Evolutionary conservation across 148 eudicot genomes (phyloP), one percentile per base, ranked within the genome.

Genomic region (Chenopodium suecicum): DNA sequence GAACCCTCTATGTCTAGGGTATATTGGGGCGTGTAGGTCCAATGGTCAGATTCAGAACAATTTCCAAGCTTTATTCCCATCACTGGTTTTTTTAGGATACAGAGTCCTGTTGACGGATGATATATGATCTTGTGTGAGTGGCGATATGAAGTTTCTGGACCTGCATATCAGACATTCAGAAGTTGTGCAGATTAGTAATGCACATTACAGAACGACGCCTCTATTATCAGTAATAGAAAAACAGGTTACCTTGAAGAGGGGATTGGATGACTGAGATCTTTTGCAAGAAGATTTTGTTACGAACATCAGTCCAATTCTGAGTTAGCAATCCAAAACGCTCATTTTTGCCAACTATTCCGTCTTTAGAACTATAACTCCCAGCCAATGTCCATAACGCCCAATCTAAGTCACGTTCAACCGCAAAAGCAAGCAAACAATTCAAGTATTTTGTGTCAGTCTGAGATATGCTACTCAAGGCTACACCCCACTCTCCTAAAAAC

Each of bases 331-430:
- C 99, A 83, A 89, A 96, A 44, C 27, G 32, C 83, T 96, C 99
- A 17, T 88, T 87, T 78, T 69, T 12, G 4, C 91, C 98, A 74
- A 86, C 69, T 7, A 76, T 85, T 13, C 92, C 90, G 77, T 85
- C 77, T 80, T 93, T 91, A 3, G 83, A 76, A 63, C 90, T 91
- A 63, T 94, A 96, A 75, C 98, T 94, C 62, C 98, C 97, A 19
- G 73, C 90, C 62, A 96, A 85, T 41, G 92, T 89, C 99, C 99
- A 94, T 19, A 88, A 78, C 4, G 98, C 98, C 93, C 94, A 96
- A 70, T 96, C 99, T 67, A 90, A 80, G 83, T 96, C 99, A 63
- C 81, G 63, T 64, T 96, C 91, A 65, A 92, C 93, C 0, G 91
- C 91, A 94, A 88, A 79, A 27, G 89, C 90, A 80, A 92, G 73